phyloP scores from a whole-genome alignment of 768 basidiomycete species.

The Sistotremastrum suecicum region DNA sequence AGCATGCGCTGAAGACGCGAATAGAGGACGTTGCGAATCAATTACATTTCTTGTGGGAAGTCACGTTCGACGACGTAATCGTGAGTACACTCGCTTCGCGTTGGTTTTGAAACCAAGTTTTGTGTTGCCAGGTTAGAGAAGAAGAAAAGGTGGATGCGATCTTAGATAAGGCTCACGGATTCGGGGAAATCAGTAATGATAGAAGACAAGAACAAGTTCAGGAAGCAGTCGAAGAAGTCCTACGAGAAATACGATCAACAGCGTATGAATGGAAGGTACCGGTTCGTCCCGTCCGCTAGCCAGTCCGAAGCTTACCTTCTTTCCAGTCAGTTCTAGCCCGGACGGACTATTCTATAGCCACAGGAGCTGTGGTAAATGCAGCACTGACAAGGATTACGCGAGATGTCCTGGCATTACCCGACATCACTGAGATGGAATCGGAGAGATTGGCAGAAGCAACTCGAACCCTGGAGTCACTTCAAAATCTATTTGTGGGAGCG shows the following conservation, averaged over 20 bases:
- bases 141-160: conserved; percentile 30
- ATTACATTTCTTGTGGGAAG: conserved; percentile 44
- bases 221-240: conserved; percentile 42
- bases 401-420: conserved; percentile 61
- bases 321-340: conserved; percentile 52
- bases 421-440: conserved; percentile 84
- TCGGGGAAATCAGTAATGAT: conserved; percentile 55
- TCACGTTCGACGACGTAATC: conserved; percentile 57
- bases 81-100: conserved; percentile 26
- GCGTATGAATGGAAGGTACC: conserved; percentile 62
- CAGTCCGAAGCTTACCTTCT: neutral
- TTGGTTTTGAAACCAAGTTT: neutral
- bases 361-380: conserved; percentile 59
- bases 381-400: conserved; percentile 52
- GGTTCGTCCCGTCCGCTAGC: neutral
- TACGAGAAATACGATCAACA: conserved; percentile 48
- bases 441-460: conserved; percentile 73
- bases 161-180: conserved; percentile 44
- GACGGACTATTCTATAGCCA: conserved; percentile 53
- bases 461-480: conserved; percentile 61
- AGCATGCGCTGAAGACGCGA: conserved; percentile 25
- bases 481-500: conserved; percentile 65
- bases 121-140: conserved; percentile 31
- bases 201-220: conserved; percentile 69
- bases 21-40: conserved; percentile 36